phyloP scores from a whole-genome alignment of 257 asterid genomes.

The Euphrasia confusa region DNA sequence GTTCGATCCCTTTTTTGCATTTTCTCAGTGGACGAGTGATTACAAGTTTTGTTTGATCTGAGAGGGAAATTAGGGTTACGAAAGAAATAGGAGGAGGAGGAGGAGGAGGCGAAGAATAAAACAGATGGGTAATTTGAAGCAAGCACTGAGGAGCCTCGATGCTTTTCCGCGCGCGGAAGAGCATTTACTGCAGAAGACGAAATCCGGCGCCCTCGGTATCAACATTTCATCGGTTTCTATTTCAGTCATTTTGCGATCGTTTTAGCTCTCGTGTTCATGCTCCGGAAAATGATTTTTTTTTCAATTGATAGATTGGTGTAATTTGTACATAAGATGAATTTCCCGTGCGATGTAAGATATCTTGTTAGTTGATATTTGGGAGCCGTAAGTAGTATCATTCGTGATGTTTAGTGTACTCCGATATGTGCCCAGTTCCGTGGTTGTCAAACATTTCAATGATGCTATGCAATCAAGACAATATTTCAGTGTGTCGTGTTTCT shows the following conservation, averaged over 20 bases:
- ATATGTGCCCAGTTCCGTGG: constrained; percentile 8
- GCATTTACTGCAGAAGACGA: constrained; percentile 83
- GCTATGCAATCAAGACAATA: constrained; percentile 1
- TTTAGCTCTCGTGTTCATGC: constrained; percentile 2
- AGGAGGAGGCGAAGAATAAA: constrained; percentile 4
- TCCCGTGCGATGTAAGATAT: too few relatives aligned
- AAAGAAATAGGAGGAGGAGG: constrained; percentile 4
- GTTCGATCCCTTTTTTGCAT: constrained; percentile 8
- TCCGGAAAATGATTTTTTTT: too few relatives aligned
- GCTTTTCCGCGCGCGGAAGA: constrained; percentile 98
- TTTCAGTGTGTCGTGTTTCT: neutral
- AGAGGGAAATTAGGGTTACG: constrained; percentile 27
- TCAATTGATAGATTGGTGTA: too few relatives aligned
- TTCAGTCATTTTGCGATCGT: constrained; percentile 9
- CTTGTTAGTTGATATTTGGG: constrained; percentile 5
- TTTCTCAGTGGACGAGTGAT: constrained; percentile 23
- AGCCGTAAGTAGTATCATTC: constrained; percentile 6
- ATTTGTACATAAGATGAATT: too few relatives aligned
- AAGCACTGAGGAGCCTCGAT: constrained; percentile 65
- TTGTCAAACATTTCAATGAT: constrained; percentile 9
- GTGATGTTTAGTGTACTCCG: neutral
- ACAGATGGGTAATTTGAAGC: constrained; percentile 77
- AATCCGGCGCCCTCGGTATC: constrained; percentile 92
- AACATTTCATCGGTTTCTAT: neutral
- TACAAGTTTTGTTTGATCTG: constrained; percentile 29